These are phyloP conservation scores for Paramyrothecium roridum DNA, from an alignment of 2,329 filamentous ascomycete species.

Conservation along the genomic window DNA sequence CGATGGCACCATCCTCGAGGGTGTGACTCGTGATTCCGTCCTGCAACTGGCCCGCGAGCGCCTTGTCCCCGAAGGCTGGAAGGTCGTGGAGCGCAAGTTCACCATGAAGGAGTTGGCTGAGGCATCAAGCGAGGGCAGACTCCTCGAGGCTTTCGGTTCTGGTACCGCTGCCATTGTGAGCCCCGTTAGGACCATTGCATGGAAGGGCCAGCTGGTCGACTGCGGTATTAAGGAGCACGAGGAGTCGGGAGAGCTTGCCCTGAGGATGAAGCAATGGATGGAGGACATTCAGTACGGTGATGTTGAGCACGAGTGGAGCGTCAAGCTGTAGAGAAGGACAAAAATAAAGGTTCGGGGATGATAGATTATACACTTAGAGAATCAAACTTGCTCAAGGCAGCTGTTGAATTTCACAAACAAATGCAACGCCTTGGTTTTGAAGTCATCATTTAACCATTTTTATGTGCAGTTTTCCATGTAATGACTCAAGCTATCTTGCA, in stretches of 20 bases:
- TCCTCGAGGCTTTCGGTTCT: slow-evolving; percentile 90
- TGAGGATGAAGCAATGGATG: slow-evolving; percentile 94
- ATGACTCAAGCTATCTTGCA: background rate
- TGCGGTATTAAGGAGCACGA: slow-evolving; percentile 78
- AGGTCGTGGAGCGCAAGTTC: slow-evolving; percentile 82
- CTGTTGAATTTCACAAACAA: no score
- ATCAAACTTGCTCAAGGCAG: no score
- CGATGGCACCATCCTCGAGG: slow-evolving; percentile 94
- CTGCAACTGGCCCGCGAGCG: slow-evolving; percentile 82
- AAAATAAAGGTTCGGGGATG: background rate
- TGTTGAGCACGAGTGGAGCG: slow-evolving; percentile 89
- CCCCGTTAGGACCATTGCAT: slow-evolving; percentile 85
- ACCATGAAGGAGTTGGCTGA: slow-evolving; percentile 84
- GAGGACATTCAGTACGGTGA: slow-evolving; percentile 94
- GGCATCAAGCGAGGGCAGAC: slow-evolving; percentile 76
- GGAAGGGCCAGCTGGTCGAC: slow-evolving; percentile 76
- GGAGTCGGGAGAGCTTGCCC: slow-evolving; percentile 84
- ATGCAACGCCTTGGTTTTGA: no score
- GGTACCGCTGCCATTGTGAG: slow-evolving; percentile 94
- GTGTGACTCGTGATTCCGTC: slow-evolving; percentile 89
- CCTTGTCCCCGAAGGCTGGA: slow-evolving; percentile 83
- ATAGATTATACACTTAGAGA: background rate
- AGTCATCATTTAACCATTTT: background rate
- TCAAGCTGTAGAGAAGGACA: slow-evolving; percentile 32
- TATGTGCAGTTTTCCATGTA: background rate